These are phyloP conservation scores for Sporisorium iseilematis-ciliati DNA, from an alignment of 1,284 basidiomycete genomes.

Conservation along the genomic window DNA sequence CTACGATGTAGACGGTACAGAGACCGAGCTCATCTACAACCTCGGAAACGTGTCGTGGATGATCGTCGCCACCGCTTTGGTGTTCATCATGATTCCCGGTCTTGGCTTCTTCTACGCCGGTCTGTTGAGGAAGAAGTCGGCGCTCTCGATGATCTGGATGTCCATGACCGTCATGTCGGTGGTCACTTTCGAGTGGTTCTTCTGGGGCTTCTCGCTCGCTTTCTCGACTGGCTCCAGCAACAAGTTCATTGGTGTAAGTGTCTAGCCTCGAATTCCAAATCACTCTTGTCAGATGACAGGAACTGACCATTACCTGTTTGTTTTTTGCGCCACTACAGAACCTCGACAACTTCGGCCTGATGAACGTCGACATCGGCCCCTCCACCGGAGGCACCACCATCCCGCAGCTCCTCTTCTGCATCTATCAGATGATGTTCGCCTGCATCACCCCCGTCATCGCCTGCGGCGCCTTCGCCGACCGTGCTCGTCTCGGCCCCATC, in stretches of 20 bases:
- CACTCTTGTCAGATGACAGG: too few species aligned
- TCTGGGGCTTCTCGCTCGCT: conserved; percentile 70
- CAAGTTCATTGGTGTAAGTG: conserved; percentile 72
- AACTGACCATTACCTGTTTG: background rate
- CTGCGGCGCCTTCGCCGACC: conserved; percentile 91
- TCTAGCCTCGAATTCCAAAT: background rate
- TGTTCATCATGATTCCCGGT: conserved; percentile 89
- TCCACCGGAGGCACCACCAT: conserved; percentile 73
- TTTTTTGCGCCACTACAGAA: conserved; percentile 70
- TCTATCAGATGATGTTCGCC: conserved; percentile 92
- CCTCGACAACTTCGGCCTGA: conserved; percentile 83
- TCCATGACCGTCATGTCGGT: conserved; percentile 82
- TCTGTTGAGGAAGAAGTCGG: conserved; percentile 84
- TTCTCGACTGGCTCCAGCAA: conserved; percentile 71
- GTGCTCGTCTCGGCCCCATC: conserved; percentile 85
- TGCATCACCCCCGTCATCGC: conserved; percentile 78
- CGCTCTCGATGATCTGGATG: conserved; percentile 90
- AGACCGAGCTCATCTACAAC: conserved; percentile 63
- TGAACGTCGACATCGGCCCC: conserved; percentile 80
- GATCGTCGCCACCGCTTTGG: conserved; percentile 72
- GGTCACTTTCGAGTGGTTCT: conserved; percentile 77
- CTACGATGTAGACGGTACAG: conserved; percentile 16
- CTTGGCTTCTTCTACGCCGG: conserved; percentile 85
- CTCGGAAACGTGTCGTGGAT: conserved; percentile 74
- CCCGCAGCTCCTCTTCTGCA: conserved; percentile 85